These are phyloP conservation scores for Blastocystis sp. DNA, from an alignment of 352 stramenopile species.

Conservation along the genomic window DNA sequence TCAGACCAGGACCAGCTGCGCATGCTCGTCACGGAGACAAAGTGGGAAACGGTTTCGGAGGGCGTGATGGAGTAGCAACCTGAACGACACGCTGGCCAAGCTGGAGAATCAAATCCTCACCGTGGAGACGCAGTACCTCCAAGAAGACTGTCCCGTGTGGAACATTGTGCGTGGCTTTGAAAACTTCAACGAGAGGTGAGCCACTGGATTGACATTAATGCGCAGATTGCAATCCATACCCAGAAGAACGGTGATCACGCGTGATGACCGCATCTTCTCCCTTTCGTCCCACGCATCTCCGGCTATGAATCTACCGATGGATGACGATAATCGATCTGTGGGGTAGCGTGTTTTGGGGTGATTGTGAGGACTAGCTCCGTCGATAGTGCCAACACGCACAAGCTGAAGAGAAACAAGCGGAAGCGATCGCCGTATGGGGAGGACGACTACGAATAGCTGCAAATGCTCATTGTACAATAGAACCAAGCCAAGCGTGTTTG, in stretches of 20 bases:
- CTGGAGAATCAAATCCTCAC: conserved; percentile 44
- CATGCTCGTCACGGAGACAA: conserved; percentile 49
- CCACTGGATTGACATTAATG: neutral
- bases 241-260: neutral
- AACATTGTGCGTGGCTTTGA: conserved; percentile 54
- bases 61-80: neutral
- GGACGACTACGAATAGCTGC: conserved; percentile 49
- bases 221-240: conserved; percentile 30
- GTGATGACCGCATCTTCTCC: conserved; percentile 61
- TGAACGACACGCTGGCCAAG: conserved; percentile 17
- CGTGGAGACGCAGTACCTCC: conserved; percentile 37
- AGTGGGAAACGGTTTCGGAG: neutral
- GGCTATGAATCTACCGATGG: conserved; percentile 50
- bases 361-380: conserved; percentile 7
- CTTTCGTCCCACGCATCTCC: conserved; percentile 59
- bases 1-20: conserved; percentile 44
- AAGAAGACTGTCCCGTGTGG: conserved; percentile 53
- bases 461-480: neutral
- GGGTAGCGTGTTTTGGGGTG: neutral
- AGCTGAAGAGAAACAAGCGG: conserved; percentile 48
- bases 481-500: neutral
- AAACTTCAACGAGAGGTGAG: conserved; percentile 37
- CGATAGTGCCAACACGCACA: conserved; percentile 28
- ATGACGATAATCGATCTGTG: conserved; percentile 40
- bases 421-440: conserved; percentile 56